Evolutionary conservation across 2,329 filamentous ascomycete genomes (phyloP).

Genomic region (Trichoderma atrobrunneum): DNA sequence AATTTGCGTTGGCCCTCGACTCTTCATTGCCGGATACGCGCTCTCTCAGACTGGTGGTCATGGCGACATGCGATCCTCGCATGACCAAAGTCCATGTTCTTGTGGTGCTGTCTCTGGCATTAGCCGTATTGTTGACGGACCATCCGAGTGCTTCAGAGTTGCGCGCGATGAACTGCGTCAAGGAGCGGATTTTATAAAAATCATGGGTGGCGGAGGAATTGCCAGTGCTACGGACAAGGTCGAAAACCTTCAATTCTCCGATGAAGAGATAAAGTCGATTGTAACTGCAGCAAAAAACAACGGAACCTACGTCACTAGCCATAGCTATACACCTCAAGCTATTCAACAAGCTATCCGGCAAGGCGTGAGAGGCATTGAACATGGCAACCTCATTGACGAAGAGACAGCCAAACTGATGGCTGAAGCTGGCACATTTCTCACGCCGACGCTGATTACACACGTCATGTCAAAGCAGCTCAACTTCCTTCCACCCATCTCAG

Average conservation of each 20-base stretch:
- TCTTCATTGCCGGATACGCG: slow-evolving; percentile 53
- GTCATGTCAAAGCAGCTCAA: slow-evolving; percentile 37
- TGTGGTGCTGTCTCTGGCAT: slow-evolving; percentile 37
- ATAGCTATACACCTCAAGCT: slow-evolving; percentile 53
- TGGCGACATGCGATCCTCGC: slow-evolving; percentile 46
- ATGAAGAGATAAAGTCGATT: slow-evolving; percentile 54
- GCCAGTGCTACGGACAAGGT: slow-evolving; percentile 53
- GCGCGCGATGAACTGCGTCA: slow-evolving; percentile 52
- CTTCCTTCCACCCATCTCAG: slow-evolving; percentile 43
- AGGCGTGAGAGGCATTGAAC: slow-evolving; percentile 53
- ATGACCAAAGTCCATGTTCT: slow-evolving; percentile 42
- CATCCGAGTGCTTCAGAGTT: slow-evolving; percentile 50
- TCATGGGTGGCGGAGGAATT: slow-evolving; percentile 59
- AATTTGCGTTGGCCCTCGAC: slow-evolving; percentile 50
- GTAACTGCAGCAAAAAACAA: slow-evolving; percentile 46
- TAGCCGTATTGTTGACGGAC: slow-evolving; percentile 50
- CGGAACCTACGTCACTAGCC: slow-evolving; percentile 54
- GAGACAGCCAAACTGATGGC: slow-evolving; percentile 49
- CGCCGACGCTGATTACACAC: slow-evolving; percentile 53
- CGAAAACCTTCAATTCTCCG: slow-evolving; percentile 53
- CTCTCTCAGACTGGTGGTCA: slow-evolving; percentile 59
- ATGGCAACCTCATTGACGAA: slow-evolving; percentile 41
- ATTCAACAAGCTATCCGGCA: slow-evolving; percentile 55
- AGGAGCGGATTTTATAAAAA: slow-evolving; percentile 61
- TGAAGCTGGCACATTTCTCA: slow-evolving; percentile 46